Evolutionary conservation across 208 protist genomes (phyloP), one percentile per base, ranked within the genome.

Genomic region (Lotmaria passim): DNA sequence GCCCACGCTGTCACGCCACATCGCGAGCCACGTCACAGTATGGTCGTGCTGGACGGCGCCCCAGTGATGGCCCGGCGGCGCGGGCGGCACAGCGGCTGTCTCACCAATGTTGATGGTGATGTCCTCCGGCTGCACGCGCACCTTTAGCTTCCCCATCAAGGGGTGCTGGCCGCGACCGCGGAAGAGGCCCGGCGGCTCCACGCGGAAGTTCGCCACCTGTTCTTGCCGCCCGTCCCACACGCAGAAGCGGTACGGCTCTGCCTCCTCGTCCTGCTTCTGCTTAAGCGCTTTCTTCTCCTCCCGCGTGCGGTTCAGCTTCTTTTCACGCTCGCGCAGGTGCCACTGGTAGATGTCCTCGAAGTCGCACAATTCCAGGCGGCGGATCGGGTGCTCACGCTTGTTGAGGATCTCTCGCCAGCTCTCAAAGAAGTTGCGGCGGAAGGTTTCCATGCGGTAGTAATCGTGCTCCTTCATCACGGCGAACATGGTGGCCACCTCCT

Each of bases 401-500:
- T 94, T 85, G 2, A 99, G 76, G 21, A 98, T 87, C 64, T 89
- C 72, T 21, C 83, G 81, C 87, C 95, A 99, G 64, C 96, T 97
- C 5, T 75, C 66, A 65, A 99, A 99, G 73, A 99, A 99, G 85
- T 99, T 99, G 48, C 96, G 74, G 55, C 97, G 89, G 80, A 99
- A 99, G 33, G 86, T 61, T 19, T 83, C 75, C 53, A 98, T 99
- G 61, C 95, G 87, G 55, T 97, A 96, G 81, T 99, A 98, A 72
- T 99, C 98, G 26, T 91, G 96, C 52, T 93, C 96, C 82, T 76
- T 89, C 79, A 97, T 81, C 5, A 92, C 79, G 0, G 98, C 98
- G 58, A 98, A 99, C 83, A 99, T 98, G 1, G 98, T 99, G 6
- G 98, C 98, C n/a, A 98, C 90, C 78, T 99, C 99, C 81, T 99